Base-by-base conservation (phyloP, 129 eudicot genomes). In the Centella asiatica region DNA sequence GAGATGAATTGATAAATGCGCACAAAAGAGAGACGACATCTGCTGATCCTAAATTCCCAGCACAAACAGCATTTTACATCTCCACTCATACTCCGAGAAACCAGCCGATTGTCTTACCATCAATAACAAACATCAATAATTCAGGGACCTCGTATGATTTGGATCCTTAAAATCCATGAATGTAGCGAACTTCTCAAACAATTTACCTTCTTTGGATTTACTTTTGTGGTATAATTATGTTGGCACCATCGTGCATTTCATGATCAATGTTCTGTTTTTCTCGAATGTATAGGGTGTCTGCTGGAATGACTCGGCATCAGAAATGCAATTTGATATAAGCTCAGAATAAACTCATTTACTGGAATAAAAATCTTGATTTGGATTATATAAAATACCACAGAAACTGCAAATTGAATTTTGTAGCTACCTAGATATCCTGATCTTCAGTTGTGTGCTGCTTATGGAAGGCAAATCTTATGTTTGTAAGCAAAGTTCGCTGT, bases 191-290 rank as follows among this genome's bases (percentile, higher is more conserved):
- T 71, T 69, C 57, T 79, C 56, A 68, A 55, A 60, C 83, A 80
- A 50, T 60, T 76, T 18, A 51, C 83, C 44, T 50, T 78, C 10
- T 1, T 44, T 79, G 42, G 87, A 83, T 88, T 90, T 82, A 74
- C 64, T 2, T 44, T 27, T 27, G 49, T 57, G 63, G 32, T 37
- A 58, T 7, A 47, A 28, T 18, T 47, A 36, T 2, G 40, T 25
- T 71, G 59, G 27, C 36, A 27, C 0, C 4, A 27, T n/a, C 62
- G n/a, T 17, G 24, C 31, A 13, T 12, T 24, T 13, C 51, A 51
- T 12, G 44, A 26, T 66, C 36, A 66, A 37, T 22, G 65, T 25
- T 34, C 6, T 22, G 52, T 34, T 37, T 65, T 60, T 57, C 34
- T 49, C 22, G 2, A 28, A 19, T 77, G 69, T 71, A 71, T 64